A percentile compares a stretch with the other conserved stretches of the same genome.
These are phyloP conservation scores for Rosellinia necatrix DNA, from an alignment of 2,329 filamentous ascomycete species.

Conservation along the genomic window DNA sequence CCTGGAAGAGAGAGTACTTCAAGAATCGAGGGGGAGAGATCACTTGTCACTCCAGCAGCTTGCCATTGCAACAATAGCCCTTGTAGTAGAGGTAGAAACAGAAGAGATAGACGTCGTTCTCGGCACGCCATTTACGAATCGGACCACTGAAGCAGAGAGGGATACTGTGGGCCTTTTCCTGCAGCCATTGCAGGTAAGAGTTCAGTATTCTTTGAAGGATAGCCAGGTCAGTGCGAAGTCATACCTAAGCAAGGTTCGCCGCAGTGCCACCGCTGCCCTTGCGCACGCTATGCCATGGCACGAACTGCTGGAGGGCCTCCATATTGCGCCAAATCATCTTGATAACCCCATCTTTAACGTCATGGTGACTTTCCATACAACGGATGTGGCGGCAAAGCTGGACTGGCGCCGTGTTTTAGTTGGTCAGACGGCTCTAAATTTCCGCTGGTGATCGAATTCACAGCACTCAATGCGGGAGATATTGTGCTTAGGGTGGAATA, in stretches of 20 bases:
- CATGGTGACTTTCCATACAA: conserved; percentile 17
- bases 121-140: conserved; percentile 3
- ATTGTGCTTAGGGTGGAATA: background rate
- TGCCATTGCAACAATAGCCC: background rate
- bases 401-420: background rate
- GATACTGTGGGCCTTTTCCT: conserved; percentile 10
- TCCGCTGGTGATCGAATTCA: conserved; percentile 21
- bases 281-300: background rate
- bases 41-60: conserved; percentile 4
- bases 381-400: too few species aligned
- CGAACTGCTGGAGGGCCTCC: background rate
- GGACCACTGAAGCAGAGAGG: background rate
- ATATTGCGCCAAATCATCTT: background rate
- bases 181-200: conserved; percentile 1
- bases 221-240: background rate
- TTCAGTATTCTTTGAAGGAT: background rate
- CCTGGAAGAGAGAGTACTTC: too few species aligned
- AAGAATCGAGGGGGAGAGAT: background rate
- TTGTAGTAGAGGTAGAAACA: background rate
- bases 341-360: conserved; percentile 12
- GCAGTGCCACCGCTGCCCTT: background rate
- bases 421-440: conserved; percentile 21
- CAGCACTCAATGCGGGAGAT: background rate
- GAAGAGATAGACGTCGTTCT: background rate
- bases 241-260: background rate